Evolutionary conservation across 768 basidiomycete genomes (phyloP), one percentile per base, ranked within the genome.

Genomic region (Suillus luteus): DNA sequence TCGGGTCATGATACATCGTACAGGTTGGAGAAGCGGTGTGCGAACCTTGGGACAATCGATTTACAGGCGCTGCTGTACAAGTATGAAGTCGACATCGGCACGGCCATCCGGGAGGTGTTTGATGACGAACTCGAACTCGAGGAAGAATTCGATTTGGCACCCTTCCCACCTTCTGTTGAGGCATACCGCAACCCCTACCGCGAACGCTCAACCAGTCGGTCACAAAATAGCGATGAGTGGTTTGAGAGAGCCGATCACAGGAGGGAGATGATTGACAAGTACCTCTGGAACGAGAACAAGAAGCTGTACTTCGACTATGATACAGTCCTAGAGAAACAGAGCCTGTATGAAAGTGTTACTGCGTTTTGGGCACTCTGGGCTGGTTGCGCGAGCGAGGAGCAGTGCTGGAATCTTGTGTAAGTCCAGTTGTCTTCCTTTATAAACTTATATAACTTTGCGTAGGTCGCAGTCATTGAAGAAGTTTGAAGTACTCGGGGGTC

Each of bases 21-120:
- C 76, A 88, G 96, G 15, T 94, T 99, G 74, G 96, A 99, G 82
- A 95, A 96, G 80, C 91, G 93, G 19, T 98, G 95, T 71, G 96
- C 95, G 22, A 96, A 98, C 78, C 86, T 99, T 48, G 96, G 90
- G 6, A 99, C 96, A 9, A 92, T 99, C 73, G 96, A 99, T 75
- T 80, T 99, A 67, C 96, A 98, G 79, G 87, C 95, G 55, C 81
- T 99, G 72, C 80, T 99, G 54, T 99, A 96, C 86, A 99, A 99
- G 83, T 99, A 98, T 70, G 96, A 99, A 76, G 85, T 95, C 64
- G 96, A 99, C 73, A 99, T 99, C 65, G 97, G 94, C n/a, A 96
- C 94, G 11, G 95, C 95, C 31, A 98, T 99, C 72, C 86, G 90
- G 63, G 95, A 97, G 74, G 89, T 97, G 64, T 99, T 99, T 70